Evolutionary conservation across 345 rosid species (phyloP), one percentile per base, ranked within the genome.

Genomic region (Nasturtium officinale): DNA sequence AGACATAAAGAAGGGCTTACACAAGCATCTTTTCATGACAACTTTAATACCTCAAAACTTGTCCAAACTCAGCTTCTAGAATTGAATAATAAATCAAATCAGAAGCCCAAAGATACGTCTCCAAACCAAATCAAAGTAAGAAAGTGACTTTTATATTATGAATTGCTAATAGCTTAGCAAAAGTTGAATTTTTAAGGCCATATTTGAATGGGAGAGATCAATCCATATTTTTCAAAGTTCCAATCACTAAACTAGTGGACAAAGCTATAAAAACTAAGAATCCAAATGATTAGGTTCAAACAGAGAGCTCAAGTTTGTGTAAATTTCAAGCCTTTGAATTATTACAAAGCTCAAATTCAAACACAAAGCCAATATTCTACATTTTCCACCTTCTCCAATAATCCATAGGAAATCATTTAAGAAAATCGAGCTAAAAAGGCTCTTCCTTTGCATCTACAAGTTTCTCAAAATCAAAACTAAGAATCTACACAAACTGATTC

Each of bases 1-100:
- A 9, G 98, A 94, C 37, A 96, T 94, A 57, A n/a, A 94, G 48
- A 55, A 94, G 87, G 6, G 98, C 98, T n/a, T 97, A 94, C 40
- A 94, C 85, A 10, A 89, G 87, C 97, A 94, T 94, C 79, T 81
- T 71, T 46, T 29, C 61, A 38, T 17, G 32, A 7, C 29, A 77
- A 33, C 26, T 43, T 57, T 60, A 73, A 61, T 30, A 65, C 63
- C 80, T 78, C 54, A 35, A 23, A 65, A 58, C 67, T 65, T 9
- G 10, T 32, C 40, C 5, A 26, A 29, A 18, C 76, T 52, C 67
- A 61, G 68, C 56, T 23, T 64, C 30, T 25, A n/a, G 12, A 46
- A 55, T 59, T 73, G 78, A 73, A 59, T 29, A n/a, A 46, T 17
- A 56, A 32, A 38, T 16, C 28, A 33, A 23, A 47, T 47, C 32